Evolutionary conservation across 208 protist species (phyloP).

Genomic region (Acanthamoeba triangularis): DNA sequence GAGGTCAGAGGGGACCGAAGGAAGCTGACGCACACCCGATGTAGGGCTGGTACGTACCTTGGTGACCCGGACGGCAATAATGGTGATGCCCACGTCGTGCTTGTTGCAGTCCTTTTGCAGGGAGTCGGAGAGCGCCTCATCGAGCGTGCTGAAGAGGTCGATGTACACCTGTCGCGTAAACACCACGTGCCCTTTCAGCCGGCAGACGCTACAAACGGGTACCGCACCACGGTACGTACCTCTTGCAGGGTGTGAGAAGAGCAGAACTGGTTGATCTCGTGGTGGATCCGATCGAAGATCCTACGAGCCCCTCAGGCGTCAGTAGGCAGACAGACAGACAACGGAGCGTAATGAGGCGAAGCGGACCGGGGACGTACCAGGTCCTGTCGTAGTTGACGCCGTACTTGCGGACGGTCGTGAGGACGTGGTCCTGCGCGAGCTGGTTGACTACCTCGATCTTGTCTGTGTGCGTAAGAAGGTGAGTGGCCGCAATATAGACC

Average conservation of each 20-base stretch:
- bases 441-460: conserved; percentile 75
- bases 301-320: not conserved
- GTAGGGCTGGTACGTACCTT: not conserved
- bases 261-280: conserved; percentile 80
- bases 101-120: conserved; percentile 59
- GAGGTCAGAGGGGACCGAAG: not conserved
- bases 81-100: conserved; percentile 41
- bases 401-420: conserved; percentile 58
- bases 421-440: conserved; percentile 20
- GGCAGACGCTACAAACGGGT: no score
- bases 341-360: not conserved
- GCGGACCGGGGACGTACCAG: not conserved
- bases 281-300: conserved; percentile 62
- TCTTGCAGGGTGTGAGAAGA: conserved; percentile 66
- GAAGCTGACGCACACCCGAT: not conserved
- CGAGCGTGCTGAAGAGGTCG: conserved; percentile 68
- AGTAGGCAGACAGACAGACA: not conserved
- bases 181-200: not conserved
- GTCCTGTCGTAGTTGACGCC: conserved; percentile 60
- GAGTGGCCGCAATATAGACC: no score
- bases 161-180: conserved; percentile 56
- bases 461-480: not conserved
- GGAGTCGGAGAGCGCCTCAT: conserved; percentile 27
- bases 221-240: not conserved
- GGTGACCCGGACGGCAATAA: conserved; percentile 68